Conservation (phyloP, 495 filamentous ascomycete genomes). For the Aspergillus avenaceus region DNA sequence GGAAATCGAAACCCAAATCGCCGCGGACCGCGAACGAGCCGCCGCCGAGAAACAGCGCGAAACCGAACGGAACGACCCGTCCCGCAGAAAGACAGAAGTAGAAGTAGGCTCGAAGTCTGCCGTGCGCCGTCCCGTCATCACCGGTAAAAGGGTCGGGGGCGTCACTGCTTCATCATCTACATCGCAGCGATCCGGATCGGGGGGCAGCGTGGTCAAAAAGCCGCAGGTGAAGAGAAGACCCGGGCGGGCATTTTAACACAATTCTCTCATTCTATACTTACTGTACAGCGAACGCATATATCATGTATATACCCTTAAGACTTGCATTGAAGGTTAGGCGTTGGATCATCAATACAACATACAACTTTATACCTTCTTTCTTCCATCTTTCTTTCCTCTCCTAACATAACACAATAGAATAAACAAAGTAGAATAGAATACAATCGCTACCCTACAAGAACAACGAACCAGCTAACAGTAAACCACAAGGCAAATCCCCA, state of each 20-base stretch:
- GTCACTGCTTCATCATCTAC: slow-evolving; percentile 36
- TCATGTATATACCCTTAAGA: slow-evolving; percentile 3
- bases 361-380: no score
- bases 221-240: slow-evolving; percentile 51
- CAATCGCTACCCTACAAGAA: background rate
- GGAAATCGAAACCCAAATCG: slow-evolving; percentile 94
- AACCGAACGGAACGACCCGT: slow-evolving; percentile 31
- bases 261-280: background rate
- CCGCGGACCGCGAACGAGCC: slow-evolving; percentile 69
- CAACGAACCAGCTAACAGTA: background rate
- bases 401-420: no score
- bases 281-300: slow-evolving; percentile 3
- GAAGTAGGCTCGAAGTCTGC: slow-evolving; percentile 38
- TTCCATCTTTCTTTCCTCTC: no score
- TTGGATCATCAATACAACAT: no score
- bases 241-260: slow-evolving; percentile 47
- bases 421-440: no score
- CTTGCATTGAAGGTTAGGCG: background rate
- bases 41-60: slow-evolving; percentile 54
- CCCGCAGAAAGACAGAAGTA: slow-evolving; percentile 32
- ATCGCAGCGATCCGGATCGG: slow-evolving; percentile 37
- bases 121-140: slow-evolving; percentile 35
- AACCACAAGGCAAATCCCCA: background rate
- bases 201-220: slow-evolving; percentile 55
- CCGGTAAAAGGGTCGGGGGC: slow-evolving; percentile 37